Evolutionary conservation across 371 early-diverging fungal species (phyloP).

Genomic region (Rhizopus sp.): DNA sequence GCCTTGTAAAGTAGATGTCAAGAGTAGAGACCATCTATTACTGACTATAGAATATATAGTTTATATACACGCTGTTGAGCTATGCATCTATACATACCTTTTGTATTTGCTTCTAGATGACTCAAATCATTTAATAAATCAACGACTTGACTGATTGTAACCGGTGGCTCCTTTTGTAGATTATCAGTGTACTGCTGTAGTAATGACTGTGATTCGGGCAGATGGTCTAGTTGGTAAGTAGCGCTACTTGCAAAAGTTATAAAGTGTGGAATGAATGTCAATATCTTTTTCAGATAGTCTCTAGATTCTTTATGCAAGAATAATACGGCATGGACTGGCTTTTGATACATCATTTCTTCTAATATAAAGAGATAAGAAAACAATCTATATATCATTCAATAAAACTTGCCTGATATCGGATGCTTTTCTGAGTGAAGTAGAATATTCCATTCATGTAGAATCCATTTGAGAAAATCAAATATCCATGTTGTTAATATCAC

Average conservation of each 20-base stretch:
- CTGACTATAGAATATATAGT: not conserved
- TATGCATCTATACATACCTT: conserved; percentile 16
- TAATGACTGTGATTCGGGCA: conserved; percentile 30
- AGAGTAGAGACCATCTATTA: conserved; percentile 24
- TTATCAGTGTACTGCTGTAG: conserved; percentile 28
- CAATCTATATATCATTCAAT: not conserved
- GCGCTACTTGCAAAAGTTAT: conserved; percentile 25
- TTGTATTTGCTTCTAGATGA: conserved; percentile 9
- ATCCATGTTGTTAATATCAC: conserved; percentile 40
- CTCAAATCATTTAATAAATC: conserved; percentile 32
- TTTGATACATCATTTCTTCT: conserved; percentile 2
- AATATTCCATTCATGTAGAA: conserved; percentile 41
- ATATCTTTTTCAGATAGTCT: conserved; percentile 21
- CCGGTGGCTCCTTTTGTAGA: conserved; percentile 27
- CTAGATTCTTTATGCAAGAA: conserved; percentile 35
- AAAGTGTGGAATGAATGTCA: conserved; percentile 37
- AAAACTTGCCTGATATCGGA: conserved; percentile 28
- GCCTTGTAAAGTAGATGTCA: conserved; percentile 15
- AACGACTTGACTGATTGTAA: conserved; percentile 29
- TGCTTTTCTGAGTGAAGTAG: conserved; percentile 34
- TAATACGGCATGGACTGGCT: conserved; percentile 36
- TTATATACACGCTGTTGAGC: not conserved
- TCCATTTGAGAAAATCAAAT: conserved; percentile 37
- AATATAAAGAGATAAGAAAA: conserved; percentile 16
- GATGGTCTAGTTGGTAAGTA: conserved; percentile 29